Base-by-base conservation (phyloP, 1,284 basidiomycete genomes). In the Rhodotorula sp. region DNA sequence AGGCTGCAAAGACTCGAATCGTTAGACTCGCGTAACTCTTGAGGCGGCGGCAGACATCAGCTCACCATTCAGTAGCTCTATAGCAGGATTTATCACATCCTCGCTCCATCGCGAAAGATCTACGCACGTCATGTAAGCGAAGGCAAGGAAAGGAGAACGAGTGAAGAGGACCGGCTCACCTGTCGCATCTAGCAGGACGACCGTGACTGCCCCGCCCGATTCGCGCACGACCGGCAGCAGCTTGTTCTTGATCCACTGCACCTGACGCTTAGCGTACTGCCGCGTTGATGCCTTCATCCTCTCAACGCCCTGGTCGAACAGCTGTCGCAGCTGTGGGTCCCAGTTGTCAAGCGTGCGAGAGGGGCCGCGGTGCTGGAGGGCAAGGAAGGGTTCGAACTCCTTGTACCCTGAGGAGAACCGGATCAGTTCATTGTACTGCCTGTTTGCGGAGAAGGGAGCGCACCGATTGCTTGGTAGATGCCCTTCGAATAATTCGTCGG, bases 381-480 rank as follows among this genome's bases (percentile, higher is more conserved):
- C 77, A 64, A 90, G 82, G 75, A 88, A 92, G 24, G 83, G 80
- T 73, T 86, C 84, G 73, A 98, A 97, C 80, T 97, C 94, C 79
- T 89, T 91, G 81, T 91, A 97, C 2, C 94, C 93, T 95, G 75
- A 46, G 8, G 31, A 5, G 18, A n/a, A 11, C 46, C 20, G 24
- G 48, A 10, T 61, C 31, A 62, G n/a, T 4, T 7, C 1, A 22
- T 11, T 9, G 24, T 20, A 15, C 40, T 5, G 20, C 6, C 1
- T 0, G 51, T 24, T 26, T 2, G 1, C 2, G 28, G 10, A 20
- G 9, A 47, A n/a, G 30, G 46, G n/a, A 34, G 74, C 81, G 62
- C 70, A 90, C 94, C 95, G 62, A 99, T 99, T 0, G 92, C 87
- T 80, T 99, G 96, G 79, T 91, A 97, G 65, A 99, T 91, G 0